Evolutionary conservation across 2,329 filamentous ascomycete species (phyloP).

Genomic region (Blumeria hordei): DNA sequence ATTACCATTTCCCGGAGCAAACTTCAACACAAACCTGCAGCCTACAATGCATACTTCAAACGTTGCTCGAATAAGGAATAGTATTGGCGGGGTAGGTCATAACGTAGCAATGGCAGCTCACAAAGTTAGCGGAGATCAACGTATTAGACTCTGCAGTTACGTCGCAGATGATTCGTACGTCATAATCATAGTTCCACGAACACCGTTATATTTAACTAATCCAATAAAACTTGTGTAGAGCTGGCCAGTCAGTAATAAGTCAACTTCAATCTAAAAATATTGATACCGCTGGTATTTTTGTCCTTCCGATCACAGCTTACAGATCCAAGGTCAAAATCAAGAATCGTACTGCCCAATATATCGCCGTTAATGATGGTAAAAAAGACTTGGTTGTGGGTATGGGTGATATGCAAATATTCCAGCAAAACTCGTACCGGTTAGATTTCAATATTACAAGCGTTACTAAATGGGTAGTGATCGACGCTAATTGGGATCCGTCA

Average conservation of each 20-base stretch:
- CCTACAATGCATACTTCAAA: constrained; percentile 51
- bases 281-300: constrained; percentile 31
- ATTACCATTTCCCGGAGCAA: constrained; percentile 20
- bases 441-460: neutral
- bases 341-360: constrained; percentile 65
- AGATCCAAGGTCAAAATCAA: neutral
- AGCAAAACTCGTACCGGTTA: constrained; percentile 21
- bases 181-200: neutral
- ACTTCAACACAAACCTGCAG: constrained; percentile 1
- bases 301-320: neutral
- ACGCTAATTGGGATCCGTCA: constrained; percentile 57
- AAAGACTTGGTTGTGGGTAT: constrained; percentile 79
- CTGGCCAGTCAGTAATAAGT: constrained; percentile 48
- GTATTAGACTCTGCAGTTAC: constrained; percentile 53
- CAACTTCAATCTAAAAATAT: constrained; percentile 41
- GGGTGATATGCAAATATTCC: constrained; percentile 57
- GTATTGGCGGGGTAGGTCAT: constrained; percentile 72
- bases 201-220: neutral
- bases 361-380: constrained; percentile 63
- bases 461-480: constrained; percentile 47
- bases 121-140: constrained; percentile 29
- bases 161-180: constrained; percentile 53
- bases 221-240: constrained; percentile 19
- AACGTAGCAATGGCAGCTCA: constrained; percentile 77
- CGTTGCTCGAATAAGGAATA: constrained; percentile 55